phyloP scores from a whole-genome alignment of 78 protist genomes.

The Anaeramoeba ignava region DNA sequence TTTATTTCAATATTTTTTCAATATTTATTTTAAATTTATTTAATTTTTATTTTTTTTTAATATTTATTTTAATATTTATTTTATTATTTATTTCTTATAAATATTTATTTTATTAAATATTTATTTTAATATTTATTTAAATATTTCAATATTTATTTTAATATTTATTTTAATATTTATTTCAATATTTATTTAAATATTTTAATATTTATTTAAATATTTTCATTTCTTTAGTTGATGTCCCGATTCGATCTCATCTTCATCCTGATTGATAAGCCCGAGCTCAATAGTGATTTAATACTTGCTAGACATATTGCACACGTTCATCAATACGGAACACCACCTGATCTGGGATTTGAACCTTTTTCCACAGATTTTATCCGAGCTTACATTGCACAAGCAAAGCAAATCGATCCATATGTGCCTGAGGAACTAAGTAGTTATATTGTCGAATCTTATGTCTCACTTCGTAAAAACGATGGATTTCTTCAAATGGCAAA shows the following conservation, averaged over 20 bases:
- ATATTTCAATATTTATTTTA: not conserved
- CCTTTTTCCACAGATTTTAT: slow-evolving; percentile 34
- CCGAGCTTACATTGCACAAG: slow-evolving; percentile 48
- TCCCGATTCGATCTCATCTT: slow-evolving; percentile 89
- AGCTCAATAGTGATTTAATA: slow-evolving; percentile 43
- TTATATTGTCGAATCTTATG: slow-evolving; percentile 41
- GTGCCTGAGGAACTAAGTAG: slow-evolving; percentile 51
- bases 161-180: not conserved
- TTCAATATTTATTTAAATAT: slow-evolving; percentile 67
- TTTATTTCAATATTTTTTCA: not conserved
- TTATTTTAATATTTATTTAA: not conserved
- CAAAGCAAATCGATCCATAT: slow-evolving; percentile 32
- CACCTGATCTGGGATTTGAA: slow-evolving; percentile 35
- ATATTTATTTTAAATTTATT: too few relatives aligned
- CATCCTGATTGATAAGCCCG: slow-evolving; percentile 76
- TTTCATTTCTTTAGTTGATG: slow-evolving; percentile 52
- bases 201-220: slow-evolving; percentile 75
- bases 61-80: too few relatives aligned
- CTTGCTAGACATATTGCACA: slow-evolving; percentile 81
- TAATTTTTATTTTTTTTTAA: not conserved
- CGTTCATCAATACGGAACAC: slow-evolving; percentile 53
- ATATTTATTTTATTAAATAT: not conserved
- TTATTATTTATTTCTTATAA: too few relatives aligned
- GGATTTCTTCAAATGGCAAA: not conserved
- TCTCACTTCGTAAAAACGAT: slow-evolving; percentile 39